These are phyloP conservation scores for Umbelopsis sp. DNA, from an alignment of 192 early-diverging fungal species.

Conservation along the genomic window DNA sequence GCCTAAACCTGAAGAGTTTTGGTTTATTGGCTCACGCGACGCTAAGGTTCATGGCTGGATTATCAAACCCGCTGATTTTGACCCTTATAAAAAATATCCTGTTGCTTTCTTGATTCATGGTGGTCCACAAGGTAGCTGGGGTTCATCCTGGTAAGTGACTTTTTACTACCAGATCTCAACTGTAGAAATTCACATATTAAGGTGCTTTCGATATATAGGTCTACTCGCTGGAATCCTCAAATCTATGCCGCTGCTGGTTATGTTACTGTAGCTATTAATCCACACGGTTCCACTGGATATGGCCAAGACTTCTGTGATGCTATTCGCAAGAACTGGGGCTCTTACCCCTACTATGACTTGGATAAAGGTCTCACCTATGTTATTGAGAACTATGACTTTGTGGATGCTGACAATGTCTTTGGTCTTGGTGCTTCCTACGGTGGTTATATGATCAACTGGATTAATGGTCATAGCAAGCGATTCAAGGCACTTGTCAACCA, in stretches of 20 bases:
- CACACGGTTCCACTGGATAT: slow-evolving; percentile 80
- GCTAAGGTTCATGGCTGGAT: slow-evolving; percentile 67
- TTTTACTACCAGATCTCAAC: background rate
- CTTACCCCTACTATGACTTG: slow-evolving; percentile 72
- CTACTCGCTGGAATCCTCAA: slow-evolving; percentile 74
- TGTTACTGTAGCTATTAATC: slow-evolving; percentile 70
- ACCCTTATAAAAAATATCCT: slow-evolving; percentile 62
- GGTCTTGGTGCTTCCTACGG: slow-evolving; percentile 79
- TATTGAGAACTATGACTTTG: slow-evolving; percentile 49
- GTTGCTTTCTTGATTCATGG: slow-evolving; percentile 82
- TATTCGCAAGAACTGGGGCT: slow-evolving; percentile 76
- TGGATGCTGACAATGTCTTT: slow-evolving; percentile 58
- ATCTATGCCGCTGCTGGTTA: slow-evolving; percentile 75
- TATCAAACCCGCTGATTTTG: slow-evolving; percentile 62
- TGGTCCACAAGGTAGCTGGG: slow-evolving; percentile 75
- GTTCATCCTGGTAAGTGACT: slow-evolving; percentile 51
- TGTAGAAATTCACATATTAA: background rate
- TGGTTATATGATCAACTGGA: slow-evolving; percentile 85
- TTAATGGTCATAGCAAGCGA: slow-evolving; percentile 71
- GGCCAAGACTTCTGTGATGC: slow-evolving; percentile 77
- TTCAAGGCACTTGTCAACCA: slow-evolving; percentile 73
- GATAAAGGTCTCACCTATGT: slow-evolving; percentile 71
- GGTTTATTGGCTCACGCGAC: slow-evolving; percentile 64
- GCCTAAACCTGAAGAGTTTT: slow-evolving; percentile 63
- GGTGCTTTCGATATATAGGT: slow-evolving; percentile 16